A percentile compares a stretch with the other conserved stretches of the same genome.
phyloP scores from a whole-genome alignment of 2,329 filamentous ascomycete species.

The Exutisphaerella laricina region DNA sequence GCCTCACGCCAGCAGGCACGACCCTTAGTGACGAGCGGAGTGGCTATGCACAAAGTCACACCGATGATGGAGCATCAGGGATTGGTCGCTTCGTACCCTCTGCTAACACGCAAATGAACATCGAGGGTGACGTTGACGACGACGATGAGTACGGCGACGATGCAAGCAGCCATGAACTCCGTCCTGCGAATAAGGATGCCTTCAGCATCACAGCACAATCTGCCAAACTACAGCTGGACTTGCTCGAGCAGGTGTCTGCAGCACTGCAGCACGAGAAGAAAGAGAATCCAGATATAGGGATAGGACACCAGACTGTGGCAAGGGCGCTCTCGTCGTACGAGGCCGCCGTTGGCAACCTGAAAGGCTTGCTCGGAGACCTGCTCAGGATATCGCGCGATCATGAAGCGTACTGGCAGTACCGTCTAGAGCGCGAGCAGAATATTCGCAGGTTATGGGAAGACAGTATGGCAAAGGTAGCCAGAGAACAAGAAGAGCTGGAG shows the following conservation, averaged over 20 bases:
- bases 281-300: constrained; percentile 62
- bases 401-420: constrained; percentile 95
- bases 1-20: constrained; percentile 40
- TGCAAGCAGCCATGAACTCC: constrained; percentile 68
- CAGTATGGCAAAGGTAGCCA: constrained; percentile 94
- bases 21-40: constrained; percentile 52
- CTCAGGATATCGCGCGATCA: constrained; percentile 89
- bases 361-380: constrained; percentile 76
- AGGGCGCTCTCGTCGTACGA: constrained; percentile 84
- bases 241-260: constrained; percentile 77
- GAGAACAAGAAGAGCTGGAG: constrained; percentile 87
- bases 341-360: constrained; percentile 79
- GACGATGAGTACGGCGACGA: constrained; percentile 77
- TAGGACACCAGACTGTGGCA: constrained; percentile 70
- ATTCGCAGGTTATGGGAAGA: constrained; percentile 97
- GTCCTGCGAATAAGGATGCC: constrained; percentile 76
- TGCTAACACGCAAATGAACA: constrained; percentile 38
- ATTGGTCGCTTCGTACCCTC: constrained; percentile 43
- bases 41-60: constrained; percentile 53
- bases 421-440: constrained; percentile 83
- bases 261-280: constrained; percentile 68
- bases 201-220: constrained; percentile 97
- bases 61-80: constrained; percentile 46
- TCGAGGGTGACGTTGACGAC: constrained; percentile 57
- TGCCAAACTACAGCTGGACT: constrained; percentile 84